Evolutionary conservation across 169 alveolate genomes (phyloP).

Genomic region (Cardiosporidium cionae): DNA sequence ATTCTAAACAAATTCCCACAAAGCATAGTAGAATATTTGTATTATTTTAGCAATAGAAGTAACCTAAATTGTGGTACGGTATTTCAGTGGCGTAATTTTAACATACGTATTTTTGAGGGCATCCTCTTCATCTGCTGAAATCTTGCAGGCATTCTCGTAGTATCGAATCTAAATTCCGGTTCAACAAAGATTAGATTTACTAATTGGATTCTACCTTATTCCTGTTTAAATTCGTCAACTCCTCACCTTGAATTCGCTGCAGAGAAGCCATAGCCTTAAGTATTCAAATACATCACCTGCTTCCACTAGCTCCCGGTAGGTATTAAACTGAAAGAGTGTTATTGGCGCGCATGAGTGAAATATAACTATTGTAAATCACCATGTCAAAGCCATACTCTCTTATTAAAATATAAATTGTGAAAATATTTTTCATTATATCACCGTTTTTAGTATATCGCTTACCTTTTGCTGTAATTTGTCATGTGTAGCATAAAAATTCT

Average conservation of each 20-base stretch:
- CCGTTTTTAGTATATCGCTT: too few relatives aligned
- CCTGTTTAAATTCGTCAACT: neutral
- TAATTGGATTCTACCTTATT: neutral
- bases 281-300: conserved; percentile 28
- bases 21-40: neutral
- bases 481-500: too few relatives aligned
- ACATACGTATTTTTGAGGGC: neutral
- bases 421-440: too few relatives aligned
- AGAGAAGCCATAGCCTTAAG: conserved; percentile 30
- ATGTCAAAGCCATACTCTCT: too few relatives aligned
- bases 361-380: too few relatives aligned
- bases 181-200: neutral
- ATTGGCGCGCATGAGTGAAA: too few relatives aligned
- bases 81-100: neutral
- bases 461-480: too few relatives aligned
- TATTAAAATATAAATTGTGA: too few relatives aligned
- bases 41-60: neutral
- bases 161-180: neutral
- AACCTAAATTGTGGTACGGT: neutral
- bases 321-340: too few relatives aligned
- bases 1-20: too few relatives aligned
- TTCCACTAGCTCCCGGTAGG: too few relatives aligned
- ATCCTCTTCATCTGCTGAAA: neutral
- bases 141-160: neutral
- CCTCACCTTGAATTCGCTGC: conserved; percentile 50